phyloP scores from a whole-genome alignment of 495 filamentous ascomycete species.

The Penicillium coprophilum region DNA sequence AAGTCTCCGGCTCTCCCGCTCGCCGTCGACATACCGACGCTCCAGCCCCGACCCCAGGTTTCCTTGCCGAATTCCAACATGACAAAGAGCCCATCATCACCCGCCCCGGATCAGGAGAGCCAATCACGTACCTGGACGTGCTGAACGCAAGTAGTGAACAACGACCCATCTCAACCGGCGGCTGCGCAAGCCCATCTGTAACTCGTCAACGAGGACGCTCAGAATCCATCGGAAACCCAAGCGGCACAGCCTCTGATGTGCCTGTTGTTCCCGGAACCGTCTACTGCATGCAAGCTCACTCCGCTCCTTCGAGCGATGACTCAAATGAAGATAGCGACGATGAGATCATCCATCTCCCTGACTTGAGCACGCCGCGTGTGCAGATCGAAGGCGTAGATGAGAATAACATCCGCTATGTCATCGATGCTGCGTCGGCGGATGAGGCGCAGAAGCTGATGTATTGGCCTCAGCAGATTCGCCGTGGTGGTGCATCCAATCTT shows the following conservation, averaged over 20 bases:
- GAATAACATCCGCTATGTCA: slow-evolving; percentile 40
- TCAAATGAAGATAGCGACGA: slow-evolving; percentile 38
- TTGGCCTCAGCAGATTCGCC: slow-evolving; percentile 32
- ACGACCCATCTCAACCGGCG: neutral
- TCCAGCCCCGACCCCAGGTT: slow-evolving; percentile 34
- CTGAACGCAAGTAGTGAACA: slow-evolving; percentile 29
- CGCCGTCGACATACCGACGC: slow-evolving; percentile 47
- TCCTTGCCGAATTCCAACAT: slow-evolving; percentile 29
- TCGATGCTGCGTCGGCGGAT: slow-evolving; percentile 28
- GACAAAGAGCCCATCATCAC: slow-evolving; percentile 9
- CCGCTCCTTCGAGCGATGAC: slow-evolving; percentile 24
- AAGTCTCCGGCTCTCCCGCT: slow-evolving; percentile 18
- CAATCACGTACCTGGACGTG: slow-evolving; percentile 40
- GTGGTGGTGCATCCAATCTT: neutral
- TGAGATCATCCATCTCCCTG: slow-evolving; percentile 43
- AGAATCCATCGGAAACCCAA: slow-evolving; percentile 19
- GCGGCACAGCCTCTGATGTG: slow-evolving; percentile 11
- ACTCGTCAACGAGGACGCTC: slow-evolving; percentile 18
- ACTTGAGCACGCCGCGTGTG: slow-evolving; percentile 30
- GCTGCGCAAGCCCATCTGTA: slow-evolving; percentile 4
- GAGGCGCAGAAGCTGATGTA: slow-evolving; percentile 37
- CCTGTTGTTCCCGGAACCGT: slow-evolving; percentile 21
- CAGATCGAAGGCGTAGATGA: slow-evolving; percentile 42
- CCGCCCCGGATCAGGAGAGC: slow-evolving; percentile 14
- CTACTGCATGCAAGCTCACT: slow-evolving; percentile 44